Evolutionary conservation across 768 basidiomycete genomes (phyloP), one percentile per base, ranked within the genome.

Genomic region (Pilatotrama ljubarskyi): DNA sequence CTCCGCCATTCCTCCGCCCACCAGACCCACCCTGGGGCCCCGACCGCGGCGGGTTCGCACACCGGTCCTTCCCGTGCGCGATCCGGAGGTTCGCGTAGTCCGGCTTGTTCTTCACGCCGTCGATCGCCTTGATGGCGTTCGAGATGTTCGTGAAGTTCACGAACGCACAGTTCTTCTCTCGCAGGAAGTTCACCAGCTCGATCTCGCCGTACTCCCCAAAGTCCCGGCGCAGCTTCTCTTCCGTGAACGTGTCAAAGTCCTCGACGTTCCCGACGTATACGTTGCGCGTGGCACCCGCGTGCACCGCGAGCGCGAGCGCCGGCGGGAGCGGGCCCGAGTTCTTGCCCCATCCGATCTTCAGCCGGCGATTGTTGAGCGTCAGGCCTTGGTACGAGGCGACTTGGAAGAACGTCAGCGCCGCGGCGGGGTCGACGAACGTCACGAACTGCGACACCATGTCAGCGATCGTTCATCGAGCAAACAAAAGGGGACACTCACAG

Each of bases 281-380:
- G 70, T 98, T 99, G 58, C 97, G 83, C 14, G 94, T 97, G 1
- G 96, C 94, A 18, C 97, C 97, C 0, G 87, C 83, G 71, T 95
- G 92, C 2, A 99, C 91, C 0, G 93, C 91, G 62, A 95, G 81
- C 26, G 93, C 90, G 38, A 97, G 80, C 2, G 87, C 83, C 15
- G 95, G 90, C 17, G 88, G 83, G 15, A 96, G 79, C 17, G 94
- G 89, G 5, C 94, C 95, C 15, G 93, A 88, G 69, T 91, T 91
- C 82, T 96, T 98, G 58, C 96, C 96, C 97, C 96, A 99, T 47
- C 96, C 95, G 66, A 98, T 86, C 80, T 98, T 98, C 63, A 98
- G 83, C 25, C 95, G 86, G 42, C 95, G 88, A 74, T 94, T 93
- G 78, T 94, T 95, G 59, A 98, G 79, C 22, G 89, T 93, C 55